These are phyloP conservation scores for Skeletonema potamos DNA, from an alignment of 108 stramenopile species.

Conservation along the genomic window DNA sequence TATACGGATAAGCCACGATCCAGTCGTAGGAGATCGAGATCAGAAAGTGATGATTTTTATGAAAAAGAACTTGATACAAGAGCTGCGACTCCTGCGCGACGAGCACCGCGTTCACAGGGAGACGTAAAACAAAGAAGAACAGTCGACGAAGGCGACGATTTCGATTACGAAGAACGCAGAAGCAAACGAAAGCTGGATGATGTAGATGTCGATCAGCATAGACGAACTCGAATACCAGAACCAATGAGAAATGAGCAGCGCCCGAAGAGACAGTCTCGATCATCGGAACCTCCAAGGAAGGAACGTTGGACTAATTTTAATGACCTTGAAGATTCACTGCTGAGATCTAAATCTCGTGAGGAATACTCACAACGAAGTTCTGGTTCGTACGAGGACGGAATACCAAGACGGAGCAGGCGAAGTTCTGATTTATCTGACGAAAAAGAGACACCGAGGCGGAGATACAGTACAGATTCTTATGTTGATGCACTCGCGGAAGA, in stretches of 20 bases:
- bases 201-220: not conserved
- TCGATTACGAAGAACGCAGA: not conserved
- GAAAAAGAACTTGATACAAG: constrained; percentile 1
- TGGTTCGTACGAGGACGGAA: not conserved
- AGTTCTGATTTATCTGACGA: not conserved
- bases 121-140: not conserved
- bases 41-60: constrained; percentile 6
- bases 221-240: constrained; percentile 2
- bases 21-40: constrained; percentile 3
- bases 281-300: not conserved
- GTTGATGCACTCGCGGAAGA: constrained; percentile 3
- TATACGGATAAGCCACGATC: constrained; percentile 24
- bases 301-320: constrained; percentile 22
- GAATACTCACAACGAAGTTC: not conserved
- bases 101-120: not conserved
- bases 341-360: constrained; percentile 5
- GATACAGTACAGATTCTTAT: constrained; percentile 1
- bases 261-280: not conserved
- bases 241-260: not conserved
- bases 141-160: not conserved
- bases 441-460: not conserved
- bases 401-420: not conserved
- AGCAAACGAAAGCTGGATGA: not conserved
- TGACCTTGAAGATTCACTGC: constrained; percentile 33
- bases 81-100: not conserved